Percentiles rank a stretch among this genome's conserved stretches.
These are phyloP conservation scores for Diaporthe caulivora DNA, from an alignment of 2,329 filamentous ascomycete genomes.

Conservation along the genomic window DNA sequence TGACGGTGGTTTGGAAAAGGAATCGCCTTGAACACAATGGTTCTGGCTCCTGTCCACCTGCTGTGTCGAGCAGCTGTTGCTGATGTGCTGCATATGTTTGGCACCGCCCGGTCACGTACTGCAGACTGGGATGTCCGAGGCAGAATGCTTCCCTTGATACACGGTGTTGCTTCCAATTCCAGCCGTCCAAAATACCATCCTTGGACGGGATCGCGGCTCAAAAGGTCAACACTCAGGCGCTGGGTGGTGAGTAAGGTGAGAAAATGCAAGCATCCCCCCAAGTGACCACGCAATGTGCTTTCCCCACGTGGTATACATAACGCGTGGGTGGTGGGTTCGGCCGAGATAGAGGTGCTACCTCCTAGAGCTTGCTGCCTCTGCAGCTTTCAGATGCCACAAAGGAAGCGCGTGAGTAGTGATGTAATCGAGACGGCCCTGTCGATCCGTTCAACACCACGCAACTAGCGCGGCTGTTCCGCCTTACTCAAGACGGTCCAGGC, in stretches of 20 bases:
- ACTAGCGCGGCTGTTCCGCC: constrained; percentile 16
- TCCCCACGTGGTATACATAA: neutral
- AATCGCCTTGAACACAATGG: neutral
- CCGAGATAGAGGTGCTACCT: neutral
- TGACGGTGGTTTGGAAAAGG: neutral
- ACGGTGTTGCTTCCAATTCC: neutral
- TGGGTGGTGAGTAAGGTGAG: neutral
- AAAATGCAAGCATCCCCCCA: neutral
- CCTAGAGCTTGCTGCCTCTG: neutral
- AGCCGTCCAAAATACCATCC: neutral
- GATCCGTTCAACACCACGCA: neutral
- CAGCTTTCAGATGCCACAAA: constrained; percentile 10
- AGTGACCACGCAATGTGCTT: neutral
- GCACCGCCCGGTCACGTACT: neutral
- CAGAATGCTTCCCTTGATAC: neutral
- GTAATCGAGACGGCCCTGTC: constrained; percentile 30
- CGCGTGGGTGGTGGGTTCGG: neutral
- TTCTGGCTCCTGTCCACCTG: neutral
- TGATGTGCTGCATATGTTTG: neutral
- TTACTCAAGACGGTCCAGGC: neutral
- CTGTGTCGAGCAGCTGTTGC: neutral
- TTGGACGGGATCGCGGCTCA: too few species aligned
- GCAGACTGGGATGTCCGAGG: neutral
- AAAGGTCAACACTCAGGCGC: too few species aligned
- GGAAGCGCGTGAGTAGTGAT: constrained; percentile 29